Percentiles rank a stretch among this genome's conserved stretches.
Conservation (phyloP, 164 flowering plant species). For the Stephania yunnanensis region DNA sequence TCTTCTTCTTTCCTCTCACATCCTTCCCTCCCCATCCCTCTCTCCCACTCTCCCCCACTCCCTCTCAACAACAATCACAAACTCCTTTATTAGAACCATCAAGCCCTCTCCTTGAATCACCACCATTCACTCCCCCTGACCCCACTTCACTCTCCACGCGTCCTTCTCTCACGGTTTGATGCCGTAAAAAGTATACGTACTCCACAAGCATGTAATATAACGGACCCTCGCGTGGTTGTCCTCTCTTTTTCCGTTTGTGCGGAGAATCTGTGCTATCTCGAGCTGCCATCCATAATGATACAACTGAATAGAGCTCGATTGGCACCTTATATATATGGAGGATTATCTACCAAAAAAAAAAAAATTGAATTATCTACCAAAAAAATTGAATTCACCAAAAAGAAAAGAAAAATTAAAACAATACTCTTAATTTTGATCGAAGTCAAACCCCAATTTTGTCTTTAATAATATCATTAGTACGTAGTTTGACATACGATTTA, state of each 20-base stretch:
- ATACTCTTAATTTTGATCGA: too few relatives aligned
- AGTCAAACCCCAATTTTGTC: too few relatives aligned
- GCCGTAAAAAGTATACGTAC: not conserved
- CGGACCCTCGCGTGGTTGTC: not conserved
- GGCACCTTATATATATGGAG: too few relatives aligned
- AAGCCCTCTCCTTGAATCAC: not conserved
- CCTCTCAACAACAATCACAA: not conserved
- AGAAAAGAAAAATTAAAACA: too few relatives aligned
- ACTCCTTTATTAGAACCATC: not conserved
- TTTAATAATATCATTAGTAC: too few relatives aligned
- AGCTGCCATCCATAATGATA: not conserved
- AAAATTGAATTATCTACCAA: too few relatives aligned
- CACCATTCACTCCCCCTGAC: not conserved
- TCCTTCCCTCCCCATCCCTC: conserved; percentile 1
- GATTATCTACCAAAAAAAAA: too few relatives aligned
- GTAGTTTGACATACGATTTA: too few relatives aligned
- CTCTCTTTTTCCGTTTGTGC: not conserved
- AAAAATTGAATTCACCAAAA: too few relatives aligned
- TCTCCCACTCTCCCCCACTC: conserved; percentile 3
- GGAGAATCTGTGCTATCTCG: not conserved
- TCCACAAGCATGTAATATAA: not conserved
- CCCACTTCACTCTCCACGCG: not conserved
- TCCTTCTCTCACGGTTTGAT: not conserved
- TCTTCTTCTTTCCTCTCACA: not conserved
- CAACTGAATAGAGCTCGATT: not conserved